Percentiles rank a stretch among this genome's conserved stretches.
phyloP scores from a whole-genome alignment of 164 flowering plant genomes.

The Tinospora cordifolia region DNA sequence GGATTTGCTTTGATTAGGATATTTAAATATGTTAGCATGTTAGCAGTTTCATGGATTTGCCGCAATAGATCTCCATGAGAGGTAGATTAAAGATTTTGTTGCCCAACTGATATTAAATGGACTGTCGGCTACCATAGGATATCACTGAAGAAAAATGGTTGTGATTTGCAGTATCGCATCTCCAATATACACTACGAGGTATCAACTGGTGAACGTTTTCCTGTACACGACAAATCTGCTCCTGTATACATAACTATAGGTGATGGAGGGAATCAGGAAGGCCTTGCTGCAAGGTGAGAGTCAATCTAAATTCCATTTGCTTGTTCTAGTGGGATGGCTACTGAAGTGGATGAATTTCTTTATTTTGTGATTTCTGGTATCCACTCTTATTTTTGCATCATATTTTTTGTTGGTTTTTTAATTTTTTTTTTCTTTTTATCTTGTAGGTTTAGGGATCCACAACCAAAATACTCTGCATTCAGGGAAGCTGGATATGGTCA shows the following conservation, averaged over 20 bases:
- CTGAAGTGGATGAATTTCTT: neutral
- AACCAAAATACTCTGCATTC: constrained; percentile 94
- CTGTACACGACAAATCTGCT: constrained; percentile 75
- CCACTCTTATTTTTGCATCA: constrained; percentile 1
- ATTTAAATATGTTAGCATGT: neutral
- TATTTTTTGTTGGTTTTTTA: constrained; percentile 2
- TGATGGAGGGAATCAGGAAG: constrained; percentile 75
- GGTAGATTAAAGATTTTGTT: neutral
- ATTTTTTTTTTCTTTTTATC: too few relatives aligned
- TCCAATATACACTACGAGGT: constrained; percentile 71
- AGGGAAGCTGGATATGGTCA: constrained; percentile 96
- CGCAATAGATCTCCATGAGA: neutral
- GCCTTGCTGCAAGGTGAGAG: constrained; percentile 53
- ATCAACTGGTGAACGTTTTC: constrained; percentile 52
- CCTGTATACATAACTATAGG: constrained; percentile 67
- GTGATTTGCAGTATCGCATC: constrained; percentile 68
- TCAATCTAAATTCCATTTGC: neutral
- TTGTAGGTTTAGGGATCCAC: constrained; percentile 72
- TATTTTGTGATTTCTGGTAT: neutral
- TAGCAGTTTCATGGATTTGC: neutral
- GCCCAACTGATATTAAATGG: neutral
- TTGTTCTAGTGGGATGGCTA: neutral
- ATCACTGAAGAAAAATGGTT: neutral
- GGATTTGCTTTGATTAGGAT: neutral
- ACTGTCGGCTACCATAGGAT: neutral